These are phyloP conservation scores for Fusarium sp. DNA, from an alignment of 2,329 filamentous ascomycete genomes.

Conservation along the genomic window DNA sequence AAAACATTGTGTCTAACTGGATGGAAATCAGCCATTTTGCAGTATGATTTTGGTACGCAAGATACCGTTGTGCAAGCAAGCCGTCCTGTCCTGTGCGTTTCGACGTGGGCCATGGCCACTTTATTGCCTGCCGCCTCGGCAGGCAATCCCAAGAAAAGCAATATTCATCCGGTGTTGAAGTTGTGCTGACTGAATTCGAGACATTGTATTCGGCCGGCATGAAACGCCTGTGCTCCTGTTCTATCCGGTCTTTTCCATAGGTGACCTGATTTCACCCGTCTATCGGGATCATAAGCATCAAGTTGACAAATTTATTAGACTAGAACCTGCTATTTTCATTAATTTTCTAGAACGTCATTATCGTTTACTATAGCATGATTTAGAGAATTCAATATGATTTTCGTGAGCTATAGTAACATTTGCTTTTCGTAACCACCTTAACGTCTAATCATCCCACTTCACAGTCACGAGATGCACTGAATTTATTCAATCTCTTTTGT, in stretches of 20 bases:
- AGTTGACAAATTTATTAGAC: no score
- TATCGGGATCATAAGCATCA: no score
- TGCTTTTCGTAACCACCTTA: no score
- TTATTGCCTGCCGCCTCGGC: conserved; percentile 24
- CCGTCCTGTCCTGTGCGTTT: conserved; percentile 6
- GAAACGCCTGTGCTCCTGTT: conserved; percentile 5
- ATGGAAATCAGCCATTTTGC: conserved; percentile 21
- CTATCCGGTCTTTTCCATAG: conserved; percentile 5
- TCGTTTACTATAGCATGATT: no score
- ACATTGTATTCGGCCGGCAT: conserved; percentile 8
- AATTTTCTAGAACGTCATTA: no score
- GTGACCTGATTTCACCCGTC: conserved; percentile 39
- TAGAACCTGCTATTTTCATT: no score
- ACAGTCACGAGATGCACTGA: conserved; percentile 34
- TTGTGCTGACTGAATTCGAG: conserved; percentile 11
- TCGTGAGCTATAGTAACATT: no score
- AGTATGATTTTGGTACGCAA: conserved; percentile 12
- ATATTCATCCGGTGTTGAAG: conserved; percentile 9
- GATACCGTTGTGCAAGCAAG: conserved; percentile 16
- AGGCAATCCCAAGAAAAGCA: conserved; percentile 15
- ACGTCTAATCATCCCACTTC: conserved; percentile 35
- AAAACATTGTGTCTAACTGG: conserved; percentile 39
- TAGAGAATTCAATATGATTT: no score
- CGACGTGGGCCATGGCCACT: conserved; percentile 21
- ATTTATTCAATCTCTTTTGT: conserved; percentile 19